Conservation (phyloP, 2,329 filamentous ascomycete genomes). For the Beauveria rudraprayagi region DNA sequence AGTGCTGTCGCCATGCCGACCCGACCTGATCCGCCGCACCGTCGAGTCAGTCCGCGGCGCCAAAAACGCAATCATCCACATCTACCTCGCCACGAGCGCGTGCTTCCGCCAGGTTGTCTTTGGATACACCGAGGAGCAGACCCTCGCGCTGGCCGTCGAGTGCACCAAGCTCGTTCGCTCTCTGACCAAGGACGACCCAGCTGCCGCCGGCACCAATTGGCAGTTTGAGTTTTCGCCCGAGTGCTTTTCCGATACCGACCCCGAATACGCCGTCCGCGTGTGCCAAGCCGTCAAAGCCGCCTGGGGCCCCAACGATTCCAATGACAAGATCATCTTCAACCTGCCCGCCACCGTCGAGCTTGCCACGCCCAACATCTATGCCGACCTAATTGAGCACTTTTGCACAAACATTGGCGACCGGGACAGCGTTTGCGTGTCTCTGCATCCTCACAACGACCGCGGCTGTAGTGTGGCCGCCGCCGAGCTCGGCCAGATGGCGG, state of each 20-base stretch:
- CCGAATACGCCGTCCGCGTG: slow-evolving; percentile 73
- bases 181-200: slow-evolving; percentile 73
- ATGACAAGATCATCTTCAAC: slow-evolving; percentile 83
- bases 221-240: slow-evolving; percentile 78
- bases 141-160: slow-evolving; percentile 69
- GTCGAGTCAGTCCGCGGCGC: slow-evolving; percentile 82
- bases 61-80: slow-evolving; percentile 90
- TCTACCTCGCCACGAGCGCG: slow-evolving; percentile 92
- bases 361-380: slow-evolving; percentile 89
- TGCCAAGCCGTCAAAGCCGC: slow-evolving; percentile 92
- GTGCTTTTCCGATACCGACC: slow-evolving; percentile 82
- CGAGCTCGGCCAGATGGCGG: slow-evolving; percentile 92
- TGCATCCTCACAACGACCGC: slow-evolving; percentile 93
- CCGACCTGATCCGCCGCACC: slow-evolving; percentile 82
- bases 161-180: slow-evolving; percentile 82
- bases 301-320: slow-evolving; percentile 74
- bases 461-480: slow-evolving; percentile 84
- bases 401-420: slow-evolving; percentile 76
- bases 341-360: slow-evolving; percentile 93
- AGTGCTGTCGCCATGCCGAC: slow-evolving; percentile 84
- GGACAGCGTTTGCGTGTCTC: slow-evolving; percentile 78
- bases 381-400: slow-evolving; percentile 95
- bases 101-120: slow-evolving; percentile 94
- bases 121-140: slow-evolving; percentile 75
- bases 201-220: slow-evolving; percentile 55